phyloP scores from a whole-genome alignment of 495 filamentous ascomycete genomes.

The Peziza echinospora region DNA sequence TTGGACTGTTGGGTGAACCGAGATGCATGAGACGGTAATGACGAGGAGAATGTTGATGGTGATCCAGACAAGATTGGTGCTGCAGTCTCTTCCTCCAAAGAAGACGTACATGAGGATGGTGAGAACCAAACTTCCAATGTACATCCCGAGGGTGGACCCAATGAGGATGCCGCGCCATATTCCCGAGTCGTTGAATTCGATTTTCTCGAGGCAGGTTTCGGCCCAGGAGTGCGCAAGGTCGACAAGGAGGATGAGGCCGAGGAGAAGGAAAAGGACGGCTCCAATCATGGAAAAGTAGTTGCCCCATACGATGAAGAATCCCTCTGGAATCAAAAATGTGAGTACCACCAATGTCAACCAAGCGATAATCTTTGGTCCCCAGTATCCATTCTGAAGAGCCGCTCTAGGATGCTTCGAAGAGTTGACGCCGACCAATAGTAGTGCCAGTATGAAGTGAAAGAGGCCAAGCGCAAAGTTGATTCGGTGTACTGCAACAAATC shows the following conservation, averaged over 20 bases:
- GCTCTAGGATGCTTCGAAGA: constrained; percentile 75
- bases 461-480: constrained; percentile 94
- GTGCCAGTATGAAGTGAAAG: constrained; percentile 70
- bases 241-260: constrained; percentile 80
- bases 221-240: constrained; percentile 97
- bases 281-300: constrained; percentile 77
- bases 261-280: constrained; percentile 81
- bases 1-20: constrained; percentile 77
- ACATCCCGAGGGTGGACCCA: constrained; percentile 86
- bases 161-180: constrained; percentile 72
- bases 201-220: constrained; percentile 81
- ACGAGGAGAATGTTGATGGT: constrained; percentile 70
- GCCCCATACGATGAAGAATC: constrained; percentile 89
- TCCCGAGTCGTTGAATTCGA: constrained; percentile 68
- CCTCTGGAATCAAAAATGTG: constrained; percentile 86
- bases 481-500: constrained; percentile 86
- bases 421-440: constrained; percentile 67
- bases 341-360: constrained; percentile 74
- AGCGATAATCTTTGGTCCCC: constrained; percentile 47
- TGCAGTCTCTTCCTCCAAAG: constrained; percentile 63
- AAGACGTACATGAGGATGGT: constrained; percentile 95
- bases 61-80: constrained; percentile 32
- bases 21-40: constrained; percentile 58
- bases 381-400: constrained; percentile 61
- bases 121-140: constrained; percentile 70